Conservation (phyloP, 2,329 filamentous ascomycete genomes). For the Hypoxylon rubiginosum region DNA sequence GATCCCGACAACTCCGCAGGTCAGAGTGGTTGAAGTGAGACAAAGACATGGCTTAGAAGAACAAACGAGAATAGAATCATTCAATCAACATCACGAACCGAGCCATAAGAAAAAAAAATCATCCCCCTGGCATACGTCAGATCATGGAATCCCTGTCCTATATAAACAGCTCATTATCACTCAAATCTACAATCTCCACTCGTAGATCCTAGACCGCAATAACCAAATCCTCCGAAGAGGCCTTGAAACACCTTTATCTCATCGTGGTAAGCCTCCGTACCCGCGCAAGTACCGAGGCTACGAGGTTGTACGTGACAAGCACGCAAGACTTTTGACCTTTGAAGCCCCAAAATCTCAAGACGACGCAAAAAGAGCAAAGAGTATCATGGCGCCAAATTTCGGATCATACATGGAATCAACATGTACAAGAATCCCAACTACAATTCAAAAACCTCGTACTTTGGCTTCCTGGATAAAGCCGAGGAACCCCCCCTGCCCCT, state of each 20-base stretch:
- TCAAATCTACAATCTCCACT: slow-evolving; percentile 23
- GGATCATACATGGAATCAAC: background rate
- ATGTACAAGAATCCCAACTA: background rate
- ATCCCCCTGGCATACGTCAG: slow-evolving; percentile 14
- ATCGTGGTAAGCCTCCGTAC: slow-evolving; percentile 8
- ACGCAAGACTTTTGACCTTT: background rate
- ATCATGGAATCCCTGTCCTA: slow-evolving; percentile 16
- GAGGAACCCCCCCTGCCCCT: too few species aligned
- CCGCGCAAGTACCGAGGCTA: slow-evolving; percentile 6
- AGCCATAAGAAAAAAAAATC: background rate
- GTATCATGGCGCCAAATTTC: background rate
- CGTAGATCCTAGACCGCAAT: slow-evolving; percentile 12
- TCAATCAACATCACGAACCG: slow-evolving; percentile 6
- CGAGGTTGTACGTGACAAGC: slow-evolving; percentile 3
- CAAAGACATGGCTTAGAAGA: background rate
- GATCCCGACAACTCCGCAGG: background rate
- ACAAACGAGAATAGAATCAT: slow-evolving; percentile 7
- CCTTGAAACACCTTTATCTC: slow-evolving; percentile 27
- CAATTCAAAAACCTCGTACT: background rate
- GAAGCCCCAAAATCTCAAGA: background rate
- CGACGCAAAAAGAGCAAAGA: background rate
- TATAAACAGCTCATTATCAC: slow-evolving; percentile 20
- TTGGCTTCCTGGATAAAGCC: background rate
- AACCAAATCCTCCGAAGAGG: background rate
- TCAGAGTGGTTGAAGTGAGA: background rate